These are phyloP conservation scores for Solanum pimpinellifolium DNA, from an alignment of 257 asterid species.

Conservation along the genomic window DNA sequence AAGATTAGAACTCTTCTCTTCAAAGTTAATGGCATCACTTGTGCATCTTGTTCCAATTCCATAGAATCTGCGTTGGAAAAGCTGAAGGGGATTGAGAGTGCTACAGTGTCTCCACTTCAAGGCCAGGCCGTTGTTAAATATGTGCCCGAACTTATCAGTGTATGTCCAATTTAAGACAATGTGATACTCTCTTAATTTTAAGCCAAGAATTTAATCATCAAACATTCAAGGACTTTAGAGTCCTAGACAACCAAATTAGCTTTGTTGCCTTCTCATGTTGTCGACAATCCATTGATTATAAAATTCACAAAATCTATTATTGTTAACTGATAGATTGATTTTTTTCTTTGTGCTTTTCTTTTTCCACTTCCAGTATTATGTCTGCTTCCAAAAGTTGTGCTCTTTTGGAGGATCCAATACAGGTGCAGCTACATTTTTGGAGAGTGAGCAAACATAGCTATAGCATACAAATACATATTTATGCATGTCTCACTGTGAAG, in stretches of 20 bases:
- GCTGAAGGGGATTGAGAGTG: constrained; percentile 60
- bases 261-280: not conserved
- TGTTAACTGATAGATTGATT: not conserved
- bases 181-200: not conserved
- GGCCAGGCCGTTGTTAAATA: constrained; percentile 91
- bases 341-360: not conserved
- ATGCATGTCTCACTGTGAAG: not conserved
- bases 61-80: constrained; percentile 67
- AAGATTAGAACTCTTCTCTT: constrained; percentile 61
- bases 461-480: not conserved
- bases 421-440: not conserved
- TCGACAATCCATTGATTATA: not conserved
- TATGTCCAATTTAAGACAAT: constrained; percentile 27
- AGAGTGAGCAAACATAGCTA: not conserved
- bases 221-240: not conserved
- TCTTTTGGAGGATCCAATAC: not conserved
- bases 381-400: not conserved
- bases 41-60: constrained; percentile 82
- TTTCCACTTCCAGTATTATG: not conserved
- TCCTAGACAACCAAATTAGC: not conserved
- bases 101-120: constrained; percentile 77
- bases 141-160: constrained; percentile 52
- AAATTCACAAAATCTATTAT: not conserved
- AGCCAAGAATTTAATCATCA: not conserved
- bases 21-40: constrained; percentile 74